Evolutionary conservation across 169 alveolate genomes (phyloP).

Genomic region (Plasmodium chabaudi): DNA sequence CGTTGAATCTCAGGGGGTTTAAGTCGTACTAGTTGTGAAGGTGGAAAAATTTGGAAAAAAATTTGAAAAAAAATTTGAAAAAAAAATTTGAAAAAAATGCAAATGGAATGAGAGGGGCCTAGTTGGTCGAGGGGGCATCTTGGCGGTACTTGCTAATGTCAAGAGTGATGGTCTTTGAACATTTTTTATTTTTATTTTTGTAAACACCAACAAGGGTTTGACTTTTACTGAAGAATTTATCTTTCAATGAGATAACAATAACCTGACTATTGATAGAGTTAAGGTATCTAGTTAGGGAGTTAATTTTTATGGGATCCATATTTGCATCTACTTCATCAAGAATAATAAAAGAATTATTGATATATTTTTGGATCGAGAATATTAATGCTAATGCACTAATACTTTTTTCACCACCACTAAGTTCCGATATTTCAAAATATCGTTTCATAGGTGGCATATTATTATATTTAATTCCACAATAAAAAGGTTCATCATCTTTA

Average conservation of each 20-base stretch:
- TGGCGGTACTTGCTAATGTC: constrained; percentile 79
- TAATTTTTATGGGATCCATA: constrained; percentile 91
- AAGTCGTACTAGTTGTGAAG: not conserved
- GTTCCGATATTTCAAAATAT: constrained; percentile 79
- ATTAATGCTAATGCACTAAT: constrained; percentile 94
- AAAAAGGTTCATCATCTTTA: constrained; percentile 83
- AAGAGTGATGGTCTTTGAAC: constrained; percentile 84
- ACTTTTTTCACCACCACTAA: constrained; percentile 97
- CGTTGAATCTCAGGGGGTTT: constrained; percentile 11
- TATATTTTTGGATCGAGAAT: constrained; percentile 91
- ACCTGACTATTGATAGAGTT: constrained; percentile 86
- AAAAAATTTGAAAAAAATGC: not conserved
- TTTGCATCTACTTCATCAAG: constrained; percentile 96
- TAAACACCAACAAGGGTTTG: constrained; percentile 90
- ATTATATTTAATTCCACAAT: constrained; percentile 82
- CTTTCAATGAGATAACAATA: constrained; percentile 91
- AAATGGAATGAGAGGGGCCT: too few relatives aligned
- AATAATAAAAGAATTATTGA: constrained; percentile 92
- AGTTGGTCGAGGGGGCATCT: not conserved
- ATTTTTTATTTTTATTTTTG: constrained; percentile 77
- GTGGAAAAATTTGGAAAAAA: not conserved
- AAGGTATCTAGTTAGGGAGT: constrained; percentile 83
- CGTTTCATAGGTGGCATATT: constrained; percentile 87
- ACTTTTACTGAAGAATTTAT: constrained; percentile 87
- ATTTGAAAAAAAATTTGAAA: not conserved